Percentiles rank a stretch among this genome's conserved stretches.
Conservation (phyloP, 2,329 filamentous ascomycete genomes). For the Chalara sp. region DNA sequence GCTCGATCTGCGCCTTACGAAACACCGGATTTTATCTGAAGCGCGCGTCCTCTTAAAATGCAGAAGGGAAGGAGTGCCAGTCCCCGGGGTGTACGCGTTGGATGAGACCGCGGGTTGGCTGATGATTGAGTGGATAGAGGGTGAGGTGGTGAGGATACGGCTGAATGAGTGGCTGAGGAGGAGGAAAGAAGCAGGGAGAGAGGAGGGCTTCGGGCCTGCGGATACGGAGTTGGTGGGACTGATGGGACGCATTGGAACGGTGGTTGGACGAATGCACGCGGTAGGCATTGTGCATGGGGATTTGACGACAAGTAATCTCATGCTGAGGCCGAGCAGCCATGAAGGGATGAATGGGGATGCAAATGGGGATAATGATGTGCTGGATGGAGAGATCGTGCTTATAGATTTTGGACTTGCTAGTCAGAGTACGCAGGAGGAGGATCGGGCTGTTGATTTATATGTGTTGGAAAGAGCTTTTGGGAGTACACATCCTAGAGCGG, state of each 20-base stretch:
- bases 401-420: conserved; percentile 93
- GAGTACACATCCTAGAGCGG: conserved; percentile 85
- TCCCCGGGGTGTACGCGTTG: conserved; percentile 72
- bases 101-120: conserved; percentile 63
- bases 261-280: conserved; percentile 71
- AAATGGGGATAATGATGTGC: conserved; percentile 18
- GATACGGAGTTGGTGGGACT: conserved; percentile 50
- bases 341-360: conserved; percentile 11
- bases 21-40: conserved; percentile 81
- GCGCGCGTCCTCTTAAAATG: conserved; percentile 78
- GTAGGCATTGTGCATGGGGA: conserved; percentile 91
- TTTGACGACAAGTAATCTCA: conserved; percentile 94
- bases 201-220: conserved; percentile 28
- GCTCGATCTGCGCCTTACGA: conserved; percentile 82
- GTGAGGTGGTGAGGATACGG: conserved; percentile 60
- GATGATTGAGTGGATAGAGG: conserved; percentile 79
- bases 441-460: conserved; percentile 92
- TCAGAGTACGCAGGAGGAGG: conserved; percentile 78
- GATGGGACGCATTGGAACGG: conserved; percentile 63
- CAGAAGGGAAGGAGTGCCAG: conserved; percentile 68
- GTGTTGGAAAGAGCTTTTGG: conserved; percentile 91
- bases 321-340: conserved; percentile 47
- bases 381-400: conserved; percentile 72
- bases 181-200: conserved; percentile 20
- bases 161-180: conserved; percentile 62